These are phyloP conservation scores for Magnolia sinica DNA, from an alignment of 164 flowering plant species.

Conservation along the genomic window DNA sequence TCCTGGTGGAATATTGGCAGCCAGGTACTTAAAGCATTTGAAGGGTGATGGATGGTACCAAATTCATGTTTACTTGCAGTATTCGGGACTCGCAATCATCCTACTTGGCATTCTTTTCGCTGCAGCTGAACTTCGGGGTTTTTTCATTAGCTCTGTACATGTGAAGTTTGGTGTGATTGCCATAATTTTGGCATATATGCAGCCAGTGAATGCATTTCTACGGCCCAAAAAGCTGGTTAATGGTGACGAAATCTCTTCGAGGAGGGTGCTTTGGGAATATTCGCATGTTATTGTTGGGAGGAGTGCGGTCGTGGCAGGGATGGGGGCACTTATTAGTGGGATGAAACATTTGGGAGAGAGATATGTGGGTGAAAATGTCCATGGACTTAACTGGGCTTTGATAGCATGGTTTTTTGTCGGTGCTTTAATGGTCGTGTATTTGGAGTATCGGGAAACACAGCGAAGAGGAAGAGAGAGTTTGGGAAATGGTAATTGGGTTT, in stretches of 20 bases:
- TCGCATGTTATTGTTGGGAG: constrained; percentile 74
- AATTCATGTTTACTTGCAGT: constrained; percentile 88
- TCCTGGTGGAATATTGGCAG: constrained; percentile 88
- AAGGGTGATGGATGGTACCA: constrained; percentile 92
- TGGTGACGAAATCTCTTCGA: constrained; percentile 51
- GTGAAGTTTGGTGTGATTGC: constrained; percentile 85
- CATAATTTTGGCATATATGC: constrained; percentile 61
- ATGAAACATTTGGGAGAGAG: constrained; percentile 89
- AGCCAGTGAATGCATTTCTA: constrained; percentile 74
- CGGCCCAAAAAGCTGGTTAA: constrained; percentile 65
- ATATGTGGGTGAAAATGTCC: constrained; percentile 67
- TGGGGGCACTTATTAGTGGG: constrained; percentile 79
- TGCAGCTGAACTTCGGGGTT: constrained; percentile 90
- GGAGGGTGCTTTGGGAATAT: constrained; percentile 80
- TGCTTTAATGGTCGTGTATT: constrained; percentile 50
- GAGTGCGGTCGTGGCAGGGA: constrained; percentile 56
- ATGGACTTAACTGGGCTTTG: constrained; percentile 71
- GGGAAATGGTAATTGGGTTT: constrained; percentile 74
- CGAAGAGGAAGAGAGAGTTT: constrained; percentile 34
- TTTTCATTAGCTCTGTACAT: constrained; percentile 59
- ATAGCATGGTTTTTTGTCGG: constrained; percentile 66
- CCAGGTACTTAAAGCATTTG: constrained; percentile 84
- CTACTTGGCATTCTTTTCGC: constrained; percentile 93
- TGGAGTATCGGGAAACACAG: constrained; percentile 57
- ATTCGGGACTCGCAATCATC: constrained; percentile 78